phyloP scores from a whole-genome alignment of 1,284 basidiomycete species.

The Hypsizygus ulmarius region DNA sequence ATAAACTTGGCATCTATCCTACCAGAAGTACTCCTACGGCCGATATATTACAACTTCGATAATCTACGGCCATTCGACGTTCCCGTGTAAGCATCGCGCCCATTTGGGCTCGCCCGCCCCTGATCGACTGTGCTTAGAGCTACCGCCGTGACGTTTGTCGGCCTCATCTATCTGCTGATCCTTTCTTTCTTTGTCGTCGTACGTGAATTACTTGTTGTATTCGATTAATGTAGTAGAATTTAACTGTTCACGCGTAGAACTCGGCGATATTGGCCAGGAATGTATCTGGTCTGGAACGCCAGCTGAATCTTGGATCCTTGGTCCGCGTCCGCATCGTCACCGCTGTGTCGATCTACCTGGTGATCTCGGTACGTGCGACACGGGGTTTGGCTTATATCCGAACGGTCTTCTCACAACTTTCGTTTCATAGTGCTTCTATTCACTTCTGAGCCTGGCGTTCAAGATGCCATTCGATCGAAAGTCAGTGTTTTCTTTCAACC shows the following conservation, averaged over 20 bases:
- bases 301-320: slow-evolving; percentile 50
- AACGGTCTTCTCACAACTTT: slow-evolving; percentile 17
- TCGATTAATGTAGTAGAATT: not conserved
- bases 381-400: not conserved
- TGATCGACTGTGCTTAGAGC: slow-evolving; percentile 43
- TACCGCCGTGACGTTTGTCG: slow-evolving; percentile 62
- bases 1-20: slow-evolving; percentile 40
- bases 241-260: slow-evolving; percentile 32
- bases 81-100: slow-evolving; percentile 26
- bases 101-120: not conserved
- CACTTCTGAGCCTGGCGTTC: slow-evolving; percentile 64
- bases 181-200: slow-evolving; percentile 41
- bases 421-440: slow-evolving; percentile 48
- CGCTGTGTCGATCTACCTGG: slow-evolving; percentile 54
- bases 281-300: slow-evolving; percentile 45
- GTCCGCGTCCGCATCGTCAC: slow-evolving; percentile 52
- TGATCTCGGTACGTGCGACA: slow-evolving; percentile 45
- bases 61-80: slow-evolving; percentile 32
- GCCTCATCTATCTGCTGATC: slow-evolving; percentile 72
- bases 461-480: slow-evolving; percentile 51
- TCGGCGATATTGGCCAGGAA: slow-evolving; percentile 29
- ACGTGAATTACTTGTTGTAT: slow-evolving; percentile 14
- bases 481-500: slow-evolving; percentile 20
- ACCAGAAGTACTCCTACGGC: slow-evolving; percentile 28
- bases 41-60: slow-evolving; percentile 27